phyloP scores from a whole-genome alignment of 768 basidiomycete species.

The Pleurotus tuoliensis region DNA sequence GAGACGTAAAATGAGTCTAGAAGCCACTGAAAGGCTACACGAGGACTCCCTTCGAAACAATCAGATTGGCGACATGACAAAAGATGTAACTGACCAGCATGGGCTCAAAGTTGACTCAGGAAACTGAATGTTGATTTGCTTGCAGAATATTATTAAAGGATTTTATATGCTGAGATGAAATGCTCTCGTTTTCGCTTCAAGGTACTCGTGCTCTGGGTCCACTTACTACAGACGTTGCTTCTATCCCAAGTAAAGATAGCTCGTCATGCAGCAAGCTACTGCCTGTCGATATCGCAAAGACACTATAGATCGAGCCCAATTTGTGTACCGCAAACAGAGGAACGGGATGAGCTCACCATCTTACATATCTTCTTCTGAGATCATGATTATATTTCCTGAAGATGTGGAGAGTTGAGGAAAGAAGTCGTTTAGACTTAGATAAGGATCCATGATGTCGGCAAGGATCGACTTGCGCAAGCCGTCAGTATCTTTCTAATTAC shows the following conservation, averaged over 20 bases:
- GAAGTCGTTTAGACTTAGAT: background rate
- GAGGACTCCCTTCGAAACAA: background rate
- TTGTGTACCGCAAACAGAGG: background rate
- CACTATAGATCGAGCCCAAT: background rate
- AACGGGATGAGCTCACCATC: background rate
- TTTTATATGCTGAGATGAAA: background rate
- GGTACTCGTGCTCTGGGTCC: background rate
- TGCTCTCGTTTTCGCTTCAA: background rate
- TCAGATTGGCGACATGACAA: too few relatives aligned
- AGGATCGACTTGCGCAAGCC: background rate
- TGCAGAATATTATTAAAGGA: background rate
- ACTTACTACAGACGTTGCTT: constrained; percentile 1
- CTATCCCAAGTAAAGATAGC: background rate
- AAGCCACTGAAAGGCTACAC: background rate
- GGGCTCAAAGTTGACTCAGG: background rate
- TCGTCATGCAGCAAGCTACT: background rate
- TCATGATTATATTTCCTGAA: constrained; percentile 2
- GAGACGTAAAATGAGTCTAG: background rate
- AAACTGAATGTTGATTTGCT: background rate
- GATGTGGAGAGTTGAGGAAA: constrained; percentile 1
- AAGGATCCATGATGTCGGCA: constrained; percentile 2
- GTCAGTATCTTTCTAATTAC: background rate
- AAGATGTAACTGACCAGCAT: background rate
- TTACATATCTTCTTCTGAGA: constrained; percentile 5
- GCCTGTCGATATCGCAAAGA: background rate